Evolutionary conservation across 1,284 basidiomycete species (phyloP), one percentile per base, ranked within the genome.

Genomic region (Heterobasidion annosum): DNA sequence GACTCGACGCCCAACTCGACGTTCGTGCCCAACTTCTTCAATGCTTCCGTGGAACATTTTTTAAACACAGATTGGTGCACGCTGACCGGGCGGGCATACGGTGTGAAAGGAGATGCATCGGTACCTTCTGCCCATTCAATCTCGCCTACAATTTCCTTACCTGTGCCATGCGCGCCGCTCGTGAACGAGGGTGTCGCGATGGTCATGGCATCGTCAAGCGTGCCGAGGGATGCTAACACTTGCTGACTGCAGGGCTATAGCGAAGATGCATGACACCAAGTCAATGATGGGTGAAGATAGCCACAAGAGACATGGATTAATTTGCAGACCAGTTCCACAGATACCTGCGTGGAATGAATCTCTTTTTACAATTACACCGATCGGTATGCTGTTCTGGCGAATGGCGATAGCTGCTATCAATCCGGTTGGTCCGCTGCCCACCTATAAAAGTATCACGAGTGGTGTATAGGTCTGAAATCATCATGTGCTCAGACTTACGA

Each of bases 371-470:
- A 65, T 60, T 37, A 65, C 51, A 18, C 63, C 62, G 33, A 64
- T 53, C 25, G 44, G 50, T 34, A 65, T 56, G 18, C 60, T 61
- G 51, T 60, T 65, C 55, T 60, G 56, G 40, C 56, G 53, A 32
- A 65, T 56, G 13, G 55, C 51, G n/a, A 67, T 51, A 2, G 65
- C 64, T 16, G 61, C 48, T 34, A 65, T 56, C 12, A 66, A 59
- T 1, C 65, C 64, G 13, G 62, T 52, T 35, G 65, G 65, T 1
- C 64, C 64, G 3, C 62, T 57, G 35, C 64, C 65, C 32, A 61
- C 58, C 65, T 66, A n/a, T 3, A 40, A 40, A 40, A 6, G 2
- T 40, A 12, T n/a, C 37, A 40, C 10, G 6, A 12, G 2, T 6
- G 6, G 6, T 1, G 2, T 40, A 40, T 40, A n/a, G 6, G 37